A percentile compares a stretch with the other conserved stretches of the same genome.
These are phyloP conservation scores for Epicoccum nigrum DNA, from an alignment of 2,329 filamentous ascomycete species.

Conservation along the genomic window DNA sequence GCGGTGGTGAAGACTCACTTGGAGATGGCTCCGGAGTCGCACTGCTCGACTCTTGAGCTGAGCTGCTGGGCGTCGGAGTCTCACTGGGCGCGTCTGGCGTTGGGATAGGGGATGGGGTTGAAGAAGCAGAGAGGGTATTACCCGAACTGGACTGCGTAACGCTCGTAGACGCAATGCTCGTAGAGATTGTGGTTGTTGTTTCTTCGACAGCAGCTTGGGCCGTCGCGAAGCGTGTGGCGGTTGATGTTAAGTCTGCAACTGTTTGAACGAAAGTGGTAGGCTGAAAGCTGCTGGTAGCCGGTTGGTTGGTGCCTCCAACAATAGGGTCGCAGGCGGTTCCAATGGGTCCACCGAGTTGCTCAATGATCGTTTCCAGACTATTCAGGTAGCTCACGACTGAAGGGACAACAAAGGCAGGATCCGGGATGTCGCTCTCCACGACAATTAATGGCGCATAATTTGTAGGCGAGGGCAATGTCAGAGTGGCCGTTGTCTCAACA, in stretches of 20 bases:
- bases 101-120: constrained; percentile 17
- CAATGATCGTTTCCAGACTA: constrained; percentile 31
- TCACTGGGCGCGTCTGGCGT: constrained; percentile 21
- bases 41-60: constrained; percentile 13
- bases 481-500: constrained; percentile 16
- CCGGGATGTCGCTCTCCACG: constrained; percentile 22
- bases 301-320: constrained; percentile 11
- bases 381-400: constrained; percentile 42
- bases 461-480: constrained; percentile 38
- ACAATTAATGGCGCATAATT: constrained; percentile 35
- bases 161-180: constrained; percentile 10
- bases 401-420: constrained; percentile 32
- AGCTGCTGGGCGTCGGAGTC: constrained; percentile 14
- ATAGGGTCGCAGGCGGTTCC: constrained; percentile 44
- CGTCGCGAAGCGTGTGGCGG: constrained; percentile 4
- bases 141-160: not conserved
- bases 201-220: constrained; percentile 6
- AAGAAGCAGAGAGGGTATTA: constrained; percentile 11
- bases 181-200: constrained; percentile 1
- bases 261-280: constrained; percentile 15
- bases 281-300: constrained; percentile 14
- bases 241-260: not conserved
- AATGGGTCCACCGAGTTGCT: constrained; percentile 39
- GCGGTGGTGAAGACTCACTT: constrained; percentile 5
- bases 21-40: constrained; percentile 13